Evolutionary conservation across 2,329 filamentous ascomycete genomes (phyloP).

Genomic region (Fusarium xylarioides): DNA sequence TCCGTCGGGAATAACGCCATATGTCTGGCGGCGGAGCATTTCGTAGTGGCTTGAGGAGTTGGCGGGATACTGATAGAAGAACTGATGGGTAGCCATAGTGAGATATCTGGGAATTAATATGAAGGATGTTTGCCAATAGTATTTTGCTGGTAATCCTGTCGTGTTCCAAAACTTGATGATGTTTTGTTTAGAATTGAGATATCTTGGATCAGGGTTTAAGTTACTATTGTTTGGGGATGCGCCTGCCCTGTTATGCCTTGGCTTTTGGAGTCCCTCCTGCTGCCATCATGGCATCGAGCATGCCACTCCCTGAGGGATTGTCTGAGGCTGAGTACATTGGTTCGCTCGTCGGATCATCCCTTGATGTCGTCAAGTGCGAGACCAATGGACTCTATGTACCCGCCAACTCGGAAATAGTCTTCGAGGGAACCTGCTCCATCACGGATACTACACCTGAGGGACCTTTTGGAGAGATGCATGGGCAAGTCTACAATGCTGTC

Average conservation of each 20-base stretch:
- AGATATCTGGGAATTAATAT: too few species aligned
- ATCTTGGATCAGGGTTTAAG: too few species aligned
- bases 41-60: too few species aligned
- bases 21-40: too few species aligned
- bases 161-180: too few species aligned
- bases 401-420: constrained; percentile 59
- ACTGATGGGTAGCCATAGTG: too few species aligned
- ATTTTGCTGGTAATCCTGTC: too few species aligned
- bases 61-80: too few species aligned
- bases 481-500: background rate
- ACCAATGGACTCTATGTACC: constrained; percentile 58
- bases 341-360: constrained; percentile 52
- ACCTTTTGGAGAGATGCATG: constrained; percentile 57
- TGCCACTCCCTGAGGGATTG: constrained; percentile 52
- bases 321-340: constrained; percentile 60
- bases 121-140: too few species aligned
- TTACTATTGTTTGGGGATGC: too few species aligned
- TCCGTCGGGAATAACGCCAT: too few species aligned
- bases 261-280: constrained; percentile 61
- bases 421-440: constrained; percentile 53
- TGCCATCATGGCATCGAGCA: constrained; percentile 58
- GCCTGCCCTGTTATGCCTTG: constrained; percentile 48
- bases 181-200: too few species aligned
- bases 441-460: constrained; percentile 54
- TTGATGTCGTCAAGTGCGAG: constrained; percentile 62